Evolutionary conservation across 2,329 filamentous ascomycete genomes (phyloP), one percentile per base, ranked within the genome.

Genomic region (Elsinoe perseae): DNA sequence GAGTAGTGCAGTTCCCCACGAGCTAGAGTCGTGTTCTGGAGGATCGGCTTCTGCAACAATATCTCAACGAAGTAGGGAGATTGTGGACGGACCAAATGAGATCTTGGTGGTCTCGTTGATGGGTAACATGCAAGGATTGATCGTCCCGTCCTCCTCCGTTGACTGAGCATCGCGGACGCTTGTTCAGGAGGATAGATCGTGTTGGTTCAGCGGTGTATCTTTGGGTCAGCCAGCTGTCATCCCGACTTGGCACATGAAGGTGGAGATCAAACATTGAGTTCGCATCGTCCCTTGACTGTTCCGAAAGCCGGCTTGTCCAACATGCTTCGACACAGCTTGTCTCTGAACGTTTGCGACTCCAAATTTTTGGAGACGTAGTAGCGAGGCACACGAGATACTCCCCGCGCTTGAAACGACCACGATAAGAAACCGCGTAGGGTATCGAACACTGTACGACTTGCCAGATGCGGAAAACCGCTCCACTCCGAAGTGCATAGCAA

Each of bases 91-190:
- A 48, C 20, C 48, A 20, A 36, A 21, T 36, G 6, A 52, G n/a
- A 36, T 23, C n/a, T 36, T 6, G 6, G 28, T 30, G n/a, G 48
- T 23, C 34, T 34, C 43, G 28, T 20, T 3, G 23, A 25, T 16
- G 5, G 21, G 14, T 25, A 25, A 21, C 16, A 48, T n/a, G 3
- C 18, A 7, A 28, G 43, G 48, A 21, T 36, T 36, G 48, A 52
- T 52, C 48, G 30, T 52, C 48, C 48, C 48, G 48, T 52, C 48
- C 28, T 52, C 12, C 18, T 20, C 48, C 48, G 48, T 52, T 14
- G 48, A 20, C 36, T 7, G 48, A 34, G 48, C 48, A 30, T 36
- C 23, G 48, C 10, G 9, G 28, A 28, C n/a, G 23, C 44, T 10
- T 30, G 21, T 18, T 25, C 44, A 43, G 21, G 28, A 52, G 23